phyloP scores from a whole-genome alignment of 2,329 filamentous ascomycete genomes.

The Alternaria alternata region DNA sequence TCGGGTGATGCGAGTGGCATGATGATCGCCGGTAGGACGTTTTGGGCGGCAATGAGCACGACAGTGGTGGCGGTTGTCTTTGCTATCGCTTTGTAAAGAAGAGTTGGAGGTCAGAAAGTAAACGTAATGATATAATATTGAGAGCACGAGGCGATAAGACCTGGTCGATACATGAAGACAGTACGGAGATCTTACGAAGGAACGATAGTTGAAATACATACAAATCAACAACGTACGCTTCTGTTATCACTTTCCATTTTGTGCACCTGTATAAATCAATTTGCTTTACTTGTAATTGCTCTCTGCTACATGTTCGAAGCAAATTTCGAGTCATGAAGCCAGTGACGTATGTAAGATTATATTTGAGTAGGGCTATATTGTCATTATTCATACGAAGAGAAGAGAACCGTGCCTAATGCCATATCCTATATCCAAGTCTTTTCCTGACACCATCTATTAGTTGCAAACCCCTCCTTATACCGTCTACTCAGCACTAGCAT shows the following conservation, averaged over 20 bases:
- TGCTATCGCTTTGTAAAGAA: constrained; percentile 30
- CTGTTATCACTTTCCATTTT: background rate
- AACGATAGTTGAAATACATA: background rate
- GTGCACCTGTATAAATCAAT: background rate
- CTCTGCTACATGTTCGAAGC: background rate
- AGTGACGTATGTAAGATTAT: background rate
- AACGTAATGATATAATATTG: background rate
- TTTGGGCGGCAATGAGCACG: constrained; percentile 6
- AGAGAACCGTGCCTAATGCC: background rate
- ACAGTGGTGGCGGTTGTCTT: constrained; percentile 29
- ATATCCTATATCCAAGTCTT: background rate
- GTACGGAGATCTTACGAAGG: background rate
- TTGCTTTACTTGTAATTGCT: background rate
- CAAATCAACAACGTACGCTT: background rate
- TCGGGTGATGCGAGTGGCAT: constrained; percentile 19
- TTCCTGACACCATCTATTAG: background rate
- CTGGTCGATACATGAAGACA: background rate
- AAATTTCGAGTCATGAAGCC: background rate
- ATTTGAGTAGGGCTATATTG: background rate
- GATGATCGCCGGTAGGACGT: constrained; percentile 14
- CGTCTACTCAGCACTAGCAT: constrained; percentile 49
- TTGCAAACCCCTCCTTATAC: background rate
- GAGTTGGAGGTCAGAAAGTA: background rate
- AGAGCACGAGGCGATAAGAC: background rate
- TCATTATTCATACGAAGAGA: background rate